These are phyloP conservation scores for Ustilago crameri DNA, from an alignment of 1,284 basidiomycete genomes.

Conservation along the genomic window DNA sequence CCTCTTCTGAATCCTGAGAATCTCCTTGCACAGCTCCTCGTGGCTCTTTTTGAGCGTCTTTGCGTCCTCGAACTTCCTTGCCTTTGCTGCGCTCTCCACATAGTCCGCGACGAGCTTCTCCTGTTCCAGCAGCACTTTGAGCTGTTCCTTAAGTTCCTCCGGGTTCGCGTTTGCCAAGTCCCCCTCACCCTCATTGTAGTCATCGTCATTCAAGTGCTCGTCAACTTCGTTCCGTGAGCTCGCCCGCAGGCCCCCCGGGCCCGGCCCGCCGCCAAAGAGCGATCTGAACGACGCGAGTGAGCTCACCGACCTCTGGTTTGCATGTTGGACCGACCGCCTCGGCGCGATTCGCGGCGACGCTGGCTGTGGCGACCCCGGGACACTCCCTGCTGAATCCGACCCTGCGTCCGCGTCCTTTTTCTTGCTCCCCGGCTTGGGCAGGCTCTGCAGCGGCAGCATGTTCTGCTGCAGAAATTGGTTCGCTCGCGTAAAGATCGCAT, in stretches of 20 bases:
- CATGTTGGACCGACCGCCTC: slow-evolving; percentile 13
- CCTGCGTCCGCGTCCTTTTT: slow-evolving; percentile 31
- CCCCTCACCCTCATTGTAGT: neutral
- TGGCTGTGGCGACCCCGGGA: slow-evolving; percentile 25
- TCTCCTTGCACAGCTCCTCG: slow-evolving; percentile 60
- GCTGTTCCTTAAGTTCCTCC: slow-evolving; percentile 38
- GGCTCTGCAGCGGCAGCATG: slow-evolving; percentile 71
- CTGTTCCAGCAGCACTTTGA: slow-evolving; percentile 62
- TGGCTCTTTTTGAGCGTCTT: slow-evolving; percentile 54
- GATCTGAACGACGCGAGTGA: slow-evolving; percentile 40
- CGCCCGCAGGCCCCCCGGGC: slow-evolving; percentile 3
- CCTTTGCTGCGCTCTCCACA: slow-evolving; percentile 53
- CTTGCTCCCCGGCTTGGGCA: slow-evolving; percentile 74
- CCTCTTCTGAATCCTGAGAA: slow-evolving; percentile 41
- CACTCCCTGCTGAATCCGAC: slow-evolving; percentile 32
- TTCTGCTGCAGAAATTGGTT: slow-evolving; percentile 86
- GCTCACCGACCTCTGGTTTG: slow-evolving; percentile 29
- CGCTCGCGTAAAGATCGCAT: slow-evolving; percentile 81
- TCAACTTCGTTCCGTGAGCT: slow-evolving; percentile 8
- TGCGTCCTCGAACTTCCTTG: slow-evolving; percentile 63
- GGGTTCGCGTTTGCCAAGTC: slow-evolving; percentile 17
- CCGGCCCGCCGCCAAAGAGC: slow-evolving; percentile 36
- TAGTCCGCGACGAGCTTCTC: slow-evolving; percentile 54
- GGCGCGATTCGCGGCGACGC: slow-evolving; percentile 15
- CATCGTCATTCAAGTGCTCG: slow-evolving; percentile 8